Evolutionary conservation across 164 flowering plant species (phyloP), one percentile per base, ranked within the genome.

Genomic region (Sedum album): DNA sequence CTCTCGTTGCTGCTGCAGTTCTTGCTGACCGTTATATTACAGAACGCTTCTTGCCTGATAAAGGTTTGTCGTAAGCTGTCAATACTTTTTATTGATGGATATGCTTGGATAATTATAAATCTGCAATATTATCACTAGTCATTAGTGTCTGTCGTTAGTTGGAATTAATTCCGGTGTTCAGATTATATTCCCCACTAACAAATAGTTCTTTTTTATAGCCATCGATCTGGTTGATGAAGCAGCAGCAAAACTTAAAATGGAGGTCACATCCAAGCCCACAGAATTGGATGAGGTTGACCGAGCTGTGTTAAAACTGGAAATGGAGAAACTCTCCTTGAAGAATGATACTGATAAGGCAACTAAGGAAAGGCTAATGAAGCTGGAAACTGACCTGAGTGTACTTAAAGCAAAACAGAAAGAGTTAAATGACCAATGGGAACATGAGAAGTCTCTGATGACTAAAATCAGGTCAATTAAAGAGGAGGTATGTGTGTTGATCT

Each of bases 151-250:
- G 31, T 55, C 61, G 26, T 55, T 26, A 8, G 4, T 7, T 35
- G 38, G 7, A 18, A 25, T 63, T 2, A 33, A 18, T 15, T 18
- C n/a, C n/a, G n/a, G 23, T 21, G 30, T 10, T 31, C n/a, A n/a
- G n/a, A n/a, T n/a, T n/a, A n/a, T n/a, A n/a, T n/a, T n/a, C n/a
- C n/a, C n/a, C n/a, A n/a, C n/a, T n/a, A n/a, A n/a, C n/a, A n/a
- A n/a, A n/a, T 11, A 21, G 15, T 18, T 39, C 66, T 49, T 18
- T 36, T 46, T 21, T 64, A 67, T 81, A 88, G 97, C 97, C 67
- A 94, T 94, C 82, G 98, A 94, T 78, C 93, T 94, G 68, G 92
- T 94, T 66, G 98, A 94, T 80, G 98, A 94, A 81, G 96, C 98
- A 66, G 97, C 97, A 73, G 98, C 98, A 67, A 91, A 94, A 78